Base-by-base conservation (phyloP, 2,329 filamentous ascomycete genomes). In the Claviceps sp. region DNA sequence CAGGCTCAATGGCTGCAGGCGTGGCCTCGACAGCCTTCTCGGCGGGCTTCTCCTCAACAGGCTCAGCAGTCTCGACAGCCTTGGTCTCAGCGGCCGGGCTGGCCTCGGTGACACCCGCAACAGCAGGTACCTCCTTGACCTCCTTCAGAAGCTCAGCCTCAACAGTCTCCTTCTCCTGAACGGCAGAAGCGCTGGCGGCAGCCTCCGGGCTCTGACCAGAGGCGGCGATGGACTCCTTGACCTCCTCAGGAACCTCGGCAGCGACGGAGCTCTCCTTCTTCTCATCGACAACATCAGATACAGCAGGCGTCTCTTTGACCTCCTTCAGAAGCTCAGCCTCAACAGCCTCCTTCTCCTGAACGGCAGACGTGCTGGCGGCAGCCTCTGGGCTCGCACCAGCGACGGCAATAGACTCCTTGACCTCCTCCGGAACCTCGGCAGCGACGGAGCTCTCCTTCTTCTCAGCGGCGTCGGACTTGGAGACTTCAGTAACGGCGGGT, bases 81-180 rank as follows among this genome's bases (percentile, higher is more conserved):
- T 58, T 54, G 11, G 53, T 34, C 24, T 53, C 58, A 41, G 57
- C 54, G 46, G 57, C 54, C 26, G 53, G 55, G 30, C 18, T 58
- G 22, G 57, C 47, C 44, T 47, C 43, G 13, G 43, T n/a, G 14
- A 16, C 43, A 45, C n/a, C 24, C 16, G 24, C n/a, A 8, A 18
- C 18, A 41, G 64, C 61, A 58, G 71, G 60, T 50, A 63, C 62
- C 50, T 67, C 63, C 65, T 76, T 73, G 56, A 82, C 75, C 65
- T 85, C 78, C 57, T 79, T 75, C 47, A 89, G 72, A 7, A 94
- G 73, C 69, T 95, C 85, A 30, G 78, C 67, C 71, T 94, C 88
- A 5, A 89, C 75, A 9, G 73, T 75, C 65, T 79, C 80, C 78
- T 93, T 93, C 60, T 90, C 86, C 56, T 77, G 70, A 6, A 93